A percentile compares a stretch with the other conserved stretches of the same genome.
Evolutionary conservation across 1,139 yeast genomes (phyloP).

Genomic region (Diutina sp.): DNA sequence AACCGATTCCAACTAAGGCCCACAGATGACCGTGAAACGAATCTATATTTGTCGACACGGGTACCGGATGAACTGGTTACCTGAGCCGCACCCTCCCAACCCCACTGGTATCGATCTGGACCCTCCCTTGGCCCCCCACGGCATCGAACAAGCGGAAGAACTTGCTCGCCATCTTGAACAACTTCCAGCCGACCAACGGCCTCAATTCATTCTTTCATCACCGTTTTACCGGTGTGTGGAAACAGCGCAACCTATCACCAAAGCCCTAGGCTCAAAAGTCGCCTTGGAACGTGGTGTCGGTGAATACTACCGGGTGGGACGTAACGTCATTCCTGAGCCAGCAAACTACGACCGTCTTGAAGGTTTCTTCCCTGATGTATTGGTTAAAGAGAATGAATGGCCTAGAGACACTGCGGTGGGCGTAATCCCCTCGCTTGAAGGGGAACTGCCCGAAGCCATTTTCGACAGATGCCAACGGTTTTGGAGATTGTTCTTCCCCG

Average conservation of each 20-base stretch:
- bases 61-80: conserved; percentile 71
- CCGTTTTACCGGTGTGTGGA: conserved; percentile 89
- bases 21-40: conserved; percentile 26
- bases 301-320: conserved; percentile 50
- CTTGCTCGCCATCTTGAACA: conserved; percentile 38
- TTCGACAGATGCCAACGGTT: conserved; percentile 41
- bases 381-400: conserved; percentile 29
- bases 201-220: conserved; percentile 56
- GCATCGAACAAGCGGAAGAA: conserved; percentile 68
- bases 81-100: conserved; percentile 59
- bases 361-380: conserved; percentile 33
- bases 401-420: conserved; percentile 22
- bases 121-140: conserved; percentile 69
- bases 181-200: conserved; percentile 31
- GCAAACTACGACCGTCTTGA: conserved; percentile 37
- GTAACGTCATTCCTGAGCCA: conserved; percentile 45
- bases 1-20: background rate
- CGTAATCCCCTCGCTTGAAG: conserved; percentile 39
- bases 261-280: conserved; percentile 40
- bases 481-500: conserved; percentile 36
- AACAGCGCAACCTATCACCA: conserved; percentile 62
- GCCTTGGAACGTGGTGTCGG: conserved; percentile 63
- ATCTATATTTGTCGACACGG: conserved; percentile 60
- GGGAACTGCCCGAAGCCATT: conserved; percentile 57
- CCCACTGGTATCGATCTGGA: conserved; percentile 80